Base-by-base conservation (phyloP, 352 stramenopile species). In the Phytophthora constricta region DNA sequence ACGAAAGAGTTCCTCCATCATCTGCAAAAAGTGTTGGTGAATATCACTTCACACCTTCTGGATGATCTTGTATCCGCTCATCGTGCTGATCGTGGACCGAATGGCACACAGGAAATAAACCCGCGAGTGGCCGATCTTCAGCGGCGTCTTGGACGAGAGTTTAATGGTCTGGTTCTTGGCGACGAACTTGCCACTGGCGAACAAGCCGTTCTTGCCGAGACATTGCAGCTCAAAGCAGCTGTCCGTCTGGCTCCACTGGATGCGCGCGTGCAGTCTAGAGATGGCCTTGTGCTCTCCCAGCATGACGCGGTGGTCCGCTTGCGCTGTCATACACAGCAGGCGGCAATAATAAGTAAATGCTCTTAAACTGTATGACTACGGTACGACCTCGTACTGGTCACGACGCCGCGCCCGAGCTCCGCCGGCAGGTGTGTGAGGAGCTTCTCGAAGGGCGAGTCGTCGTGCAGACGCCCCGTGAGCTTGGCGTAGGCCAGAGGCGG, bases 231-330 rank as follows among this genome's bases (percentile, higher is more conserved):
- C 84, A 48, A 95, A 93, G 68, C 81, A 84, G 55, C 82, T 84
- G 54, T 90, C 85, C 17, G 76, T 78, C 43, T 84, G 70, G 49
- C 83, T 94, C 87, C 87, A 95, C 45, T 89, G 73, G 65, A 95
- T 92, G 34, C 82, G 80, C 57, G 84, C 87, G 55, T 95, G 87
- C 46, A 86, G 68, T 4, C 87, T 57, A 13, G 86, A 94, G 42
- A 95, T 88, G 46, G 87, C 79, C 57, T 93, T 95, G 42, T 93
- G 84, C 50, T 95, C 87, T n/a, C 87, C 87, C 20, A 95, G 62
- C 14, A 74, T 57, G 31, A 95, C 75, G 47, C 80, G 82, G 39
- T 80, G 68, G 23, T 80, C 78, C 11, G 83, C 70, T 25, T 68
- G 51, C 23, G 65, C 74, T 80, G 57, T 48, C 34, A 56, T 9